Conservation (phyloP, 495 filamentous ascomycete species). For the Tuber magnatum region DNA sequence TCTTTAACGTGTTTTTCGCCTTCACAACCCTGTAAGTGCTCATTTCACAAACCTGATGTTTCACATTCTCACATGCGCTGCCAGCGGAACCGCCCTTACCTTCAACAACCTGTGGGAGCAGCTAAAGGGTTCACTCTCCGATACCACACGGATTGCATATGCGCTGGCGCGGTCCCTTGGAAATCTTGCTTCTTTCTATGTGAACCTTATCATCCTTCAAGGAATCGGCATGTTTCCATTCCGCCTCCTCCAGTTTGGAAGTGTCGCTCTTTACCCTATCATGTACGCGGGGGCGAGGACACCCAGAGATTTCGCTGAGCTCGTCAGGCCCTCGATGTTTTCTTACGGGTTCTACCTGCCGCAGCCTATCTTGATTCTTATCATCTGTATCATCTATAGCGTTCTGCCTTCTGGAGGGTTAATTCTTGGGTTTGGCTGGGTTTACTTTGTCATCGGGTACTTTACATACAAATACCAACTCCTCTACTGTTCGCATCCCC, state of each 20-base stretch:
- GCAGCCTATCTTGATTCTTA: conserved; percentile 79
- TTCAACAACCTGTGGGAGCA: conserved; percentile 62
- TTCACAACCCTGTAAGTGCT: conserved; percentile 65
- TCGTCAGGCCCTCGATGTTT: conserved; percentile 76
- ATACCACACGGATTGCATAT: conserved; percentile 70
- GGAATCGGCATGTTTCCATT: conserved; percentile 88
- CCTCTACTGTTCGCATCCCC: conserved; percentile 51
- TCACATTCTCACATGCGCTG: background rate
- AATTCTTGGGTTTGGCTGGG: conserved; percentile 71
- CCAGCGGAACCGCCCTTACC: conserved; percentile 57
- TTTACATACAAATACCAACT: conserved; percentile 98
- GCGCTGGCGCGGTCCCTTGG: conserved; percentile 69
- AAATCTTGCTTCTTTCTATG: conserved; percentile 71
- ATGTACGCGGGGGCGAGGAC: conserved; percentile 71
- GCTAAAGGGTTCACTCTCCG: conserved; percentile 64
- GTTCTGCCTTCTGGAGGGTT: conserved; percentile 75
- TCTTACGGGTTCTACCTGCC: conserved; percentile 95
- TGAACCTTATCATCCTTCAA: conserved; percentile 91
- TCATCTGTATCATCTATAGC: conserved; percentile 92
- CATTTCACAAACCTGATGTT: background rate
- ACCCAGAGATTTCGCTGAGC: conserved; percentile 80
- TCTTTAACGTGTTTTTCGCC: conserved; percentile 96
- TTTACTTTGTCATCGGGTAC: conserved; percentile 82
- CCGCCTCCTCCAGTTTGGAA: conserved; percentile 82
- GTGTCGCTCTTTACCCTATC: conserved; percentile 76